Evolutionary conservation across 108 stramenopile genomes (phyloP), one percentile per base, ranked within the genome.

Genomic region (Mediolabrus comicus): DNA sequence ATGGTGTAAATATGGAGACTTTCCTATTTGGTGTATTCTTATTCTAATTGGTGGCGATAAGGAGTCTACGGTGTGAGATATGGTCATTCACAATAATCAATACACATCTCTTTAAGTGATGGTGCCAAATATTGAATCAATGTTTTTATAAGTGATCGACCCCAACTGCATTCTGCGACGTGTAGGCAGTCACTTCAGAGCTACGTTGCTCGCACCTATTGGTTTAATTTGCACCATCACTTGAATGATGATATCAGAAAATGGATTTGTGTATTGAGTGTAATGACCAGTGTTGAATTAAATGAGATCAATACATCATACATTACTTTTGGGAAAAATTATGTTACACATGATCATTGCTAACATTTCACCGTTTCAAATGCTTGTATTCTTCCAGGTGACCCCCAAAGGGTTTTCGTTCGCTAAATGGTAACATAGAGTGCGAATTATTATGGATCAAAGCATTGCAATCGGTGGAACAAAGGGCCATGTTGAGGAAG

Each of bases 401-500:
- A 41, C 39, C 16, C 39, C 39, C 3, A 16, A n/a, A 16, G 8
- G 14, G 14, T 3, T 16, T 41, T n/a, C n/a, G n/a, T n/a, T n/a
- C n/a, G n/a, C n/a, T 14, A 41, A 41, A 16, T 41, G 39, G 4
- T 16, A 41, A 16, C 3, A 3, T 16, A 16, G 16, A 13, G n/a
- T 17, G 27, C 10, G n/a, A n/a, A n/a, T n/a, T n/a, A 33, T 24
- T 31, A 41, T 57, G 67, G 31, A 6, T 8, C 13, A 53, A 5
- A 34, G 33, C 22, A 24, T 69, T 16, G 51, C 24, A 12, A 73
- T 78, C 27, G 83, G 79, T 25, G 83, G 83, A 32, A 32, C 62
- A 25, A 75, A 80, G 52, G 83, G 83, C 3, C 79, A 84, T 49
- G 53, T 84, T 8, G 52, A 38, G 8, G 83, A 84, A 65, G 26